Evolutionary conservation across 306 rosid species (phyloP), one percentile per base, ranked within the genome.

Genomic region (Medicago truncatula): DNA sequence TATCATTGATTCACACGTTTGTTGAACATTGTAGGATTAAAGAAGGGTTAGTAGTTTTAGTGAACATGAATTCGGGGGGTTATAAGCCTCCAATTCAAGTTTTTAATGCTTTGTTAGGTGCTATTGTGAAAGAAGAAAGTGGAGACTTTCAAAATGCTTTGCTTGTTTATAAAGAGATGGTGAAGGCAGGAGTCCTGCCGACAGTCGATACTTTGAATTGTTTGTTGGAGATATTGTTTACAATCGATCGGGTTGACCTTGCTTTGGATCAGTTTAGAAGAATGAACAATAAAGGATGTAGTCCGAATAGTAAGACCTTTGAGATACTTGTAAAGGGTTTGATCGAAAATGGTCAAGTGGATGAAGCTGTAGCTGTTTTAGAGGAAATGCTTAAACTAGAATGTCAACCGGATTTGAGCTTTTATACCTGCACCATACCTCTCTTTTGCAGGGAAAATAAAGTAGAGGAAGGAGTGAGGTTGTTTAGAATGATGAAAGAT

Each of bases 141-240:
- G 78, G 88, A 66, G 86, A 78, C 71, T 84, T 92, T 78, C 87
- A 65, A 50, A 86, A 90, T 3, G 83, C 86, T 2, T 72, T 95
- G 82, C 88, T 89, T 75, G 89, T 92, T 76, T 95, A 95, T 80
- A 95, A 95, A 61, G 98, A 95, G 86, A 88, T 95, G 84, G 92
- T 95, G 81, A 92, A 89, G 76, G 85, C 88, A 7, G 91, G 97
- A 58, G 59, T 83, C 36, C 56, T 84, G 9, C 98, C 98, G 9
- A 85, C 75, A 6, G 76, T 89, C 31, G 85, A 89, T 9, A 92
- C 96, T 58, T 83, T 95, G 86, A 95, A 95, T 78, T 79, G 50
- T 77, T 85, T 95, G 91, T 76, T 95, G 86, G 87, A 88, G 78
- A 85, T 77, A 10, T 84, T 92, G 87, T 76, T 88, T 21, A 76